Conservation (phyloP, 2,329 filamentous ascomycete species). For the Aspergillus udagawae region DNA sequence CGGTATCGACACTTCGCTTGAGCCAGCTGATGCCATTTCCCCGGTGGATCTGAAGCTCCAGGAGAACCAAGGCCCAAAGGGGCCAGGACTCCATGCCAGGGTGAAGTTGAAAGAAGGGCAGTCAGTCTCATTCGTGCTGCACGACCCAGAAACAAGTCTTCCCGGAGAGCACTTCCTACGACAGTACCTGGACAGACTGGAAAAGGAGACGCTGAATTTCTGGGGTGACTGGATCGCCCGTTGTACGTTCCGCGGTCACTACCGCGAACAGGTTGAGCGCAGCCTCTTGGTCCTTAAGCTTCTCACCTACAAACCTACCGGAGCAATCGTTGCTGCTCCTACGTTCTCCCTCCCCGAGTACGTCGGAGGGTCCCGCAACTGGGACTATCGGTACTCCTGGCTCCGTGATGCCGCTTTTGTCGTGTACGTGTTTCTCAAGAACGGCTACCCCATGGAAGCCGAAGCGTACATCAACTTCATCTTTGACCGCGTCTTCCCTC, state of each 20-base stretch:
- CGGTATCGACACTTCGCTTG: conserved; percentile 52
- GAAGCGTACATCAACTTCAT: conserved; percentile 78
- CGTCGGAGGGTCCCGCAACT: conserved; percentile 61
- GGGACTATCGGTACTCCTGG: conserved; percentile 61
- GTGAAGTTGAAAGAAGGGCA: conserved; percentile 63
- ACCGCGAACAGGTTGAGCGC: conserved; percentile 66
- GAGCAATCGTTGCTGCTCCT: conserved; percentile 70
- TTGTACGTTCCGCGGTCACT: conserved; percentile 67
- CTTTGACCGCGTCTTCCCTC: conserved; percentile 58
- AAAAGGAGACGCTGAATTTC: conserved; percentile 65
- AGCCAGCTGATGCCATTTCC: conserved; percentile 44
- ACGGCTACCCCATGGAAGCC: conserved; percentile 71
- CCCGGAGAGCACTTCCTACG: conserved; percentile 57
- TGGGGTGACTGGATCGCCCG: conserved; percentile 72
- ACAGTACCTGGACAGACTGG: conserved; percentile 56
- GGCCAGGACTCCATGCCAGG: conserved; percentile 60
- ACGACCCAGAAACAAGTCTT: conserved; percentile 58
- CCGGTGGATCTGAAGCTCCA: conserved; percentile 54
- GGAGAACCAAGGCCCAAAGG: conserved; percentile 49
- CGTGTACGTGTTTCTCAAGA: conserved; percentile 69
- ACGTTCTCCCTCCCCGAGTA: conserved; percentile 76
- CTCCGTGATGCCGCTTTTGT: conserved; percentile 74
- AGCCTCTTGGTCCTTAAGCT: conserved; percentile 73
- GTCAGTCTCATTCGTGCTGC: conserved; percentile 64
- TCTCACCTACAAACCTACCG: conserved; percentile 73